Base-by-base conservation (phyloP, 2,329 filamentous ascomycete genomes). In the Xylariaceae sp. region DNA sequence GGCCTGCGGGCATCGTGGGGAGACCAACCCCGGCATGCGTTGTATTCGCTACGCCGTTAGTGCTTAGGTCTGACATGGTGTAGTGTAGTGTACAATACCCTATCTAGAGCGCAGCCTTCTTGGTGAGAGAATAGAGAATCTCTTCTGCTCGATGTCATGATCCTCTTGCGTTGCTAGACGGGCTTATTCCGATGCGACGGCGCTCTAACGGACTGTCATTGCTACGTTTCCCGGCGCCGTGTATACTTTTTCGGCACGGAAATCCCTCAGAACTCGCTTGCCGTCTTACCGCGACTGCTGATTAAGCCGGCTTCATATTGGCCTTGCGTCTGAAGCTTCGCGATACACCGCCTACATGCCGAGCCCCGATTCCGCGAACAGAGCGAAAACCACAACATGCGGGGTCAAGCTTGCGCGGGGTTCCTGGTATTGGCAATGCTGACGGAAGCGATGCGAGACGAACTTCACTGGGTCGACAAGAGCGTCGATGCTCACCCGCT, bases 381-480 rank as follows among this genome's bases (percentile, higher is more conserved):
- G 15, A 26, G 19, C 26, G 26, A 30, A 30, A 16, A 51, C 34
- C 37, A 51, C 46, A 61, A 34, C 26, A 67, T 67, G 66, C 53
- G 51, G 42, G 40, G 46, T 37, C 19, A 47, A 36, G 56, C 47
- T 22, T 58, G 50, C 42, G 42, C 58, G n/a, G 61, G 56, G 40
- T 36, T 65, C 5, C 30, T 62, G 15, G 51, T 50, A 29, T 37
- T 62, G 29, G 53, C 54, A 34, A 40, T 61, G 19, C 50, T 63
- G 22, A 48, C 51, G 41, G 45, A 52, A n/a, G 29, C 49, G 3
- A 45, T 51, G 58, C 58, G 18, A 39, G 21, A 65, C 18, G 55
- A 64, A 39, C 58, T 67, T 15, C 62, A 61, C 29, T 61, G 53
- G 45, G 36, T 68, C 10, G 55, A 63, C 22, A 70, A 68, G 57